Evolutionary conservation across 169 alveolate species (phyloP).

Genomic region (Plasmodium ovale): DNA sequence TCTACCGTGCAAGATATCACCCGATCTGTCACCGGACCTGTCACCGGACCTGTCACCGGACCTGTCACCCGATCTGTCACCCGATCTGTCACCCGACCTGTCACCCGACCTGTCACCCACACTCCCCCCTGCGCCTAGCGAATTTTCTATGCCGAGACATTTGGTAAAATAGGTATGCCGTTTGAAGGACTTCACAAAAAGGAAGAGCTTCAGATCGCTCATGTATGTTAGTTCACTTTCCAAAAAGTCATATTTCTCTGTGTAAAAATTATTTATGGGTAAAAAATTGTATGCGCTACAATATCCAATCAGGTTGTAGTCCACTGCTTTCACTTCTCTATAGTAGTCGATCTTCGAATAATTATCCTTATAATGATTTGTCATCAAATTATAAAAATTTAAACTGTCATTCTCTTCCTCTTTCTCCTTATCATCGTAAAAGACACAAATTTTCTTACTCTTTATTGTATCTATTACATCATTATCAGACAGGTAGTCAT

Average conservation of each 20-base stretch:
- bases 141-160: slow-evolving; percentile 27
- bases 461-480: slow-evolving; percentile 70
- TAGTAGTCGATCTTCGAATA: slow-evolving; percentile 50
- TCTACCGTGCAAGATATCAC: not conserved
- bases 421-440: slow-evolving; percentile 71
- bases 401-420: slow-evolving; percentile 71
- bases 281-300: slow-evolving; percentile 66
- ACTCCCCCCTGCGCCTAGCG: not conserved
- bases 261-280: slow-evolving; percentile 64
- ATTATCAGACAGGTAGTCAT: slow-evolving; percentile 60
- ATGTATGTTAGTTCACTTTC: slow-evolving; percentile 55
- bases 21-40: not conserved
- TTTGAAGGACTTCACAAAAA: slow-evolving; percentile 53
- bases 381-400: slow-evolving; percentile 5
- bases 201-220: slow-evolving; percentile 55
- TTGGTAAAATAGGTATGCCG: slow-evolving; percentile 61
- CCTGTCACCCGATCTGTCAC: not conserved
- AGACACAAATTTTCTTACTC: slow-evolving; percentile 71
- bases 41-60: not conserved
- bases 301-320: slow-evolving; percentile 36
- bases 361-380: slow-evolving; percentile 12
- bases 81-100: not conserved
- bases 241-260: slow-evolving; percentile 69
- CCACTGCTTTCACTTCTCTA: slow-evolving; percentile 49
- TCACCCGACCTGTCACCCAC: not conserved